Percentiles rank a stretch among this genome's conserved stretches.
Evolutionary conservation across 768 basidiomycete genomes (phyloP).

Genomic region (Leucocoprinus birnbaumii): DNA sequence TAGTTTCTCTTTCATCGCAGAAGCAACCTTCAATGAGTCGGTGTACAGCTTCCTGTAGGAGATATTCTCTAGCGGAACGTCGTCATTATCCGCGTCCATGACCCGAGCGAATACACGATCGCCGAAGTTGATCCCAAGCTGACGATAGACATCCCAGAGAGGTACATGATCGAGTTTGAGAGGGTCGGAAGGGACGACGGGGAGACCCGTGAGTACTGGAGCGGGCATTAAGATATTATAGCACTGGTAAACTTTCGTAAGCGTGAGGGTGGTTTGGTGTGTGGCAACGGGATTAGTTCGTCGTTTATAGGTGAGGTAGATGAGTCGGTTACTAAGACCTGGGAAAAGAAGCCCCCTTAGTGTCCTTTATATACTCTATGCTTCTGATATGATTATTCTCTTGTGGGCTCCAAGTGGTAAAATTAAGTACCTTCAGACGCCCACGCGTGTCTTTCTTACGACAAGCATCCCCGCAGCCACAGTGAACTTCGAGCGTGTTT

Average conservation of each 20-base stretch:
- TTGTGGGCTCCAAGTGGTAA: too few species aligned
- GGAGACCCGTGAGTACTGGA: background rate
- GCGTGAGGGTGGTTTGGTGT: background rate
- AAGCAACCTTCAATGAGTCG: conserved; percentile 4
- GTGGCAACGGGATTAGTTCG: too few species aligned
- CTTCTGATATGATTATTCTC: too few species aligned
- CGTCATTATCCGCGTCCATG: conserved; percentile 11
- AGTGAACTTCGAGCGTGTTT: too few species aligned
- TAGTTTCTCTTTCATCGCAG: background rate
- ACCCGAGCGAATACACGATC: conserved; percentile 7
- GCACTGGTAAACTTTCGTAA: background rate
- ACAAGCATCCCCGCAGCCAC: too few species aligned
- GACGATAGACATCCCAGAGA: conserved; percentile 7
- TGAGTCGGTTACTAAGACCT: too few species aligned
- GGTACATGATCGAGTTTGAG: conserved; percentile 6
- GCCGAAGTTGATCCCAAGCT: conserved; percentile 9
- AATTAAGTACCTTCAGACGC: too few species aligned
- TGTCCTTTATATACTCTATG: too few species aligned
- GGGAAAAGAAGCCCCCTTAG: too few species aligned
- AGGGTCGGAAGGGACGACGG: conserved; percentile 10
- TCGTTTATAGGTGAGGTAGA: too few species aligned
- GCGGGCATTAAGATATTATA: background rate
- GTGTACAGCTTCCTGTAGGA: conserved; percentile 8
- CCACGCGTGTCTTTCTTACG: too few species aligned
- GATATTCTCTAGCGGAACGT: conserved; percentile 3